Evolutionary conservation across 2,329 filamentous ascomycete species (phyloP), one percentile per base, ranked within the genome.

Genomic region (Botrytis elliptica): DNA sequence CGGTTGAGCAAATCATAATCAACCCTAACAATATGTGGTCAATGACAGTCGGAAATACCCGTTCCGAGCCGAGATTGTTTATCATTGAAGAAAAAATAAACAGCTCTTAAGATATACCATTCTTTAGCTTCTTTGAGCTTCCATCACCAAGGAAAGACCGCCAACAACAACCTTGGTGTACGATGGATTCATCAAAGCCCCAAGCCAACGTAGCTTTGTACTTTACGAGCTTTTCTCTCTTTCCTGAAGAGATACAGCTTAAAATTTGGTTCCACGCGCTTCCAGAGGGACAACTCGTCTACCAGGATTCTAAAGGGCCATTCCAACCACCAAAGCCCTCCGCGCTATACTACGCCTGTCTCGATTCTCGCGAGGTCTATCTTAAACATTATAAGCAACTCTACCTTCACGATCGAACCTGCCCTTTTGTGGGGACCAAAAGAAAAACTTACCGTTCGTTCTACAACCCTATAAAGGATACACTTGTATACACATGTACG

Each of bases 341-440:
- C 5, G 64, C 44, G 4, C 16, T 49, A 29, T 66, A 36, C 64
- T 66, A 66, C 46, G 12, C 29, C 9, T 36, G 64, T 18, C 20
- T 9, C 29, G 22, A 52, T 3, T 66, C 42, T 38, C 44, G 64
- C 9, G 29, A 36, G 12, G 29, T n/a, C 10, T 66, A 66, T 18
- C 29, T 66, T 20, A 66, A 66, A n/a, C 25, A 36, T 10, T 66
- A 49, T 29, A 49, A 49, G 44, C 10, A 36, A 36, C 20, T 46
- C 46, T 49, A 49, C 29, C 20, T 57, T 57, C 64, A 66, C 36
- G 14, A 36, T 25, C 8, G 4, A 20, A 36, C 2, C 22, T 66
- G 64, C 38, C 1, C 2, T 2, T 1, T 9, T 38, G 0, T 7
- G 25, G 10, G 2, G 6, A 18, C 1, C 2, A 12, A 16, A 14